phyloP scores from a whole-genome alignment of 2,329 filamentous ascomycete species.

The Setomelanomma holmii region DNA sequence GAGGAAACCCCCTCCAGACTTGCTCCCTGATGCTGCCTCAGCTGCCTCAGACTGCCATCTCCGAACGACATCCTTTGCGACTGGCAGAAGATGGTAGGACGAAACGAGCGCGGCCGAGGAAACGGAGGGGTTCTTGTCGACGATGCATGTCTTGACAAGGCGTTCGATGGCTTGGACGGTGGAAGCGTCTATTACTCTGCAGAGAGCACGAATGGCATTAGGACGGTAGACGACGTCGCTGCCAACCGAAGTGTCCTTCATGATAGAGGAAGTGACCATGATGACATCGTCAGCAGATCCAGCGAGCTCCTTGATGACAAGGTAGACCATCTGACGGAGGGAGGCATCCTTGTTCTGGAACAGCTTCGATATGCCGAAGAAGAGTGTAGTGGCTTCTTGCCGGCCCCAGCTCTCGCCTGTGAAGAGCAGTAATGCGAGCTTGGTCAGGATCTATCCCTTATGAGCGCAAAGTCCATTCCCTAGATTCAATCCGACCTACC shows the following conservation, averaged over 20 bases:
- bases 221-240: conserved; percentile 84
- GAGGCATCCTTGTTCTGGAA: conserved; percentile 99
- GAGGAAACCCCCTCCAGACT: conserved; percentile 88
- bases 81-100: conserved; percentile 95
- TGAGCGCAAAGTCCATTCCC: conserved; percentile 1
- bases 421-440: conserved; percentile 94
- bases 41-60: conserved; percentile 99
- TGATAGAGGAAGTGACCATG: conserved; percentile 99
- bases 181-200: conserved; percentile 92
- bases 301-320: conserved; percentile 97
- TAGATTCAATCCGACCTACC: conserved; percentile 54
- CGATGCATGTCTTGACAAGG: conserved; percentile 98
- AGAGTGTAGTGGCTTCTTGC: conserved; percentile 96
- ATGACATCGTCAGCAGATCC: conserved; percentile 97
- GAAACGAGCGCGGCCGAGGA: conserved; percentile 95
- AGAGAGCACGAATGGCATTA: conserved; percentile 94
- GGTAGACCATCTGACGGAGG: conserved; percentile 97
- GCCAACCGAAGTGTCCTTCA: conserved; percentile 97
- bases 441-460: conserved; percentile 69
- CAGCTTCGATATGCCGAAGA: conserved; percentile 96
- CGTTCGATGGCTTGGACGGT: conserved; percentile 98
- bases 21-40: conserved; percentile 88
- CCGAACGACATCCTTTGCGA: conserved; percentile 91
- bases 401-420: conserved; percentile 96
- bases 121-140: conserved; percentile 98